phyloP scores from a whole-genome alignment of 306 rosid species.

The Medicago lupulina region DNA sequence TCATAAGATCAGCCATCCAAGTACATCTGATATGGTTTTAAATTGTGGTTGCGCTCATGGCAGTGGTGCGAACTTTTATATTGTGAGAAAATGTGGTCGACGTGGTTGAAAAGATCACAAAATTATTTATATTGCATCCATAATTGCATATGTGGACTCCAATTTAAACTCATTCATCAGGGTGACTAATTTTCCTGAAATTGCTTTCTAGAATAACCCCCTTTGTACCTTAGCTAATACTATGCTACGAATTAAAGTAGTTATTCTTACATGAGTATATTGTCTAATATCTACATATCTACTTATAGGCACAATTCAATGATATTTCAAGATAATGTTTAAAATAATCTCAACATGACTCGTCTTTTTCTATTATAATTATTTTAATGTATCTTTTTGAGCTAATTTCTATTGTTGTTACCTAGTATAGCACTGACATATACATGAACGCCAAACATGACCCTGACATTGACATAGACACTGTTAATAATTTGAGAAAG shows the following conservation, averaged over 20 bases:
- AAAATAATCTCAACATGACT: not conserved
- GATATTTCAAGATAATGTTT: not conserved
- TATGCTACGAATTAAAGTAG: not conserved
- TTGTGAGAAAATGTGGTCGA: no score
- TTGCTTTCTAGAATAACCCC: not conserved
- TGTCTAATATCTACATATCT: not conserved
- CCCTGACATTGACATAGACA: not conserved
- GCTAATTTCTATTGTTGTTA: not conserved
- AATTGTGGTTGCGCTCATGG: not conserved
- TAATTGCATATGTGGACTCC: not conserved
- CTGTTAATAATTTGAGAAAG: not conserved
- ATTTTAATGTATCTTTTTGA: not conserved
- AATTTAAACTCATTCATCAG: not conserved
- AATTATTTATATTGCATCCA: not conserved
- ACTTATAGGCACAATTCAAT: not conserved
- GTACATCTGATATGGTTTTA: not conserved
- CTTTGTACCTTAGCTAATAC: not conserved
- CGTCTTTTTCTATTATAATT: not conserved
- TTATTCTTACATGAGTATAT: not conserved
- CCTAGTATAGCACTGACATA: not conserved
- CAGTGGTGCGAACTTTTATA: not conserved
- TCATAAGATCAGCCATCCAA: slow-evolving; percentile 8
- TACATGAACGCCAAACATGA: not conserved
- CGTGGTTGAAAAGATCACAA: not conserved
- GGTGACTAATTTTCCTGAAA: not conserved